Base-by-base conservation (phyloP, 139 green algal species). In the Tetradesmus obliquus region DNA sequence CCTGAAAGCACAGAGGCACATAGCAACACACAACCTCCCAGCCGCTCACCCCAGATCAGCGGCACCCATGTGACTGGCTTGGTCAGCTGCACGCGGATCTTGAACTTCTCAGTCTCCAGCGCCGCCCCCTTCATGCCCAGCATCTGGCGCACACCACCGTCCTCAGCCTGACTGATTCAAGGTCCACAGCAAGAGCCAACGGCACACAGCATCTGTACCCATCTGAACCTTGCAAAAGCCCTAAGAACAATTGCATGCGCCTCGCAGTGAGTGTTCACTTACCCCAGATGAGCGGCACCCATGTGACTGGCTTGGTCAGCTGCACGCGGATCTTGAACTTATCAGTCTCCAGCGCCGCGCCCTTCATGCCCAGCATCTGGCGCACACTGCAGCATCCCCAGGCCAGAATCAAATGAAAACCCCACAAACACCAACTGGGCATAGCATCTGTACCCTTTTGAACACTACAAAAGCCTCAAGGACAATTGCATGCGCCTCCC, bases 21-120 rank as follows among this genome's bases (percentile, higher is more conserved):
- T 17, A 81, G 54, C 57, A 89, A 22, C 45, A 86, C 12, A 20
- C 17, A n/a, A 82, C 17, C 20, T 81, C 19, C 17, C 15, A 32
- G 7, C 10, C 5, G 20, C 93, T 93, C 82, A 98, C 97, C 98
- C 98, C 98, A 99, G 89, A 99, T 99, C 17, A 99, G 95, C 0
- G 98, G 98, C 82, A 99, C 97, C 98, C 98, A 99, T n/a, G 98
- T 99, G 2, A 99, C 98, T 7, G 98, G 98, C 95, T 99, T 99
- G 22, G 97, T 99, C 0, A 99, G 96, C 95, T 99, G 98, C 88
- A 99, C 92, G 7, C 97, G 94, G 90, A 99, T 99, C 94, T 99
- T 99, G 97, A 96, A 99, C 60, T 98, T 98, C 92, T 99, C 90
- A 3, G 95, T 97, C 94, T 97, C 96, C 45, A 94, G 72, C 5